Base-by-base conservation (phyloP, 108 stramenopile species). In the Bacterosira constricta region DNA sequence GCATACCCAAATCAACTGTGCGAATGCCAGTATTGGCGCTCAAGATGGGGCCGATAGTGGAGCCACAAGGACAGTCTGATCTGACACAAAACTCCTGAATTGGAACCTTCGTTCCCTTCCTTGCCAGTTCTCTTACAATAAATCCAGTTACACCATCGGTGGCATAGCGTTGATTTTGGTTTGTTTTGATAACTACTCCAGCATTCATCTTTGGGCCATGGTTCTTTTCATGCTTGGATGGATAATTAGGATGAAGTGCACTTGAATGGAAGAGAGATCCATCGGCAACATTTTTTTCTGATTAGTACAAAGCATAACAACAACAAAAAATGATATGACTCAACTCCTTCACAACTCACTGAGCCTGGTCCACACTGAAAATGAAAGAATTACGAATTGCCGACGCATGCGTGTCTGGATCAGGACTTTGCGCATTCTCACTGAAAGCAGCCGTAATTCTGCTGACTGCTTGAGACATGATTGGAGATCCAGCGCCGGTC, bases 211-310 rank as follows among this genome's bases (percentile, higher is more conserved):
- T 81, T 4, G 97, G 97, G 1, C 89, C 84, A 66, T 97, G 94
- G 13, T 65, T 70, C 29, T 87, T 70, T 53, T 98, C 97, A 79
- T 98, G 96, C 67, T 96, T 95, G 54, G 84, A 73, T 12, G 84
- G 57, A 77, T 96, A 98, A 69, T 97, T 97, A 10, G 97, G 96
- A 73, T 98, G 97, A 25, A 95, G 71, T 4, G 96, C 96, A 85
- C n/a, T n/a, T n/a, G n/a, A n/a, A n/a, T n/a, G n/a, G n/a, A n/a
- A n/a, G n/a, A n/a, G n/a, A n/a, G n/a, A n/a, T n/a, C n/a, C n/a
- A n/a, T n/a, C n/a, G n/a, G n/a, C n/a, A n/a, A n/a, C n/a, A n/a
- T n/a, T n/a, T n/a, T n/a, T n/a, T n/a, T n/a, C n/a, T n/a, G n/a
- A n/a, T n/a, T n/a, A n/a, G n/a, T n/a, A n/a, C n/a, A n/a, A n/a